These are phyloP conservation scores for Ascochyta koolunga DNA, from an alignment of 2,329 filamentous ascomycete species.

Conservation along the genomic window DNA sequence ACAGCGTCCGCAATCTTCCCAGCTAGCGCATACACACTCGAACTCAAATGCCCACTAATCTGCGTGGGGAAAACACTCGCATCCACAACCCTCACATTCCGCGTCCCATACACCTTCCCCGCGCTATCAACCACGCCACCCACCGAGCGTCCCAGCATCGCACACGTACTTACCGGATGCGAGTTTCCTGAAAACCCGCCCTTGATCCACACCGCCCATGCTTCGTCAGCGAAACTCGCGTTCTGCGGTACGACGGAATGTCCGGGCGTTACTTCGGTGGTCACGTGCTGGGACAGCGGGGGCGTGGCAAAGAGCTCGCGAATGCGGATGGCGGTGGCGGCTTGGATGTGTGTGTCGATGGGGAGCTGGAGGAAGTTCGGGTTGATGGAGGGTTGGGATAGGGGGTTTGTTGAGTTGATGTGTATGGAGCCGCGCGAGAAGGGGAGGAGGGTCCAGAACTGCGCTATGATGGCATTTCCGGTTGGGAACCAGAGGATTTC, in stretches of 20 bases:
- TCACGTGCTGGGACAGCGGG: constrained; percentile 32
- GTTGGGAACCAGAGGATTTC: constrained; percentile 54
- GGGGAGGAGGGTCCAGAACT: constrained; percentile 49
- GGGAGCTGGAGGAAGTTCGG: constrained; percentile 52
- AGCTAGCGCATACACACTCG: constrained; percentile 48
- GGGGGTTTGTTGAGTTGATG: constrained; percentile 38
- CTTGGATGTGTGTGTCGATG: constrained; percentile 46
- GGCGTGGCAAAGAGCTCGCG: constrained; percentile 38
- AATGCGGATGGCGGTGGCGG: constrained; percentile 40
- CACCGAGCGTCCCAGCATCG: constrained; percentile 41
- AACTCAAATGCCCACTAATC: constrained; percentile 44
- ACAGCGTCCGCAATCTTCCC: constrained; percentile 43
- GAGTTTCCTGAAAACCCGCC: constrained; percentile 31
- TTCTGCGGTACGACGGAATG: constrained; percentile 28
- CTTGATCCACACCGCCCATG: constrained; percentile 36
- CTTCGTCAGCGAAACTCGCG: constrained; percentile 19
- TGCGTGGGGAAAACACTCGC: constrained; percentile 46
- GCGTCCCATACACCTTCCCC: constrained; percentile 42
- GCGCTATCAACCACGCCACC: constrained; percentile 45
- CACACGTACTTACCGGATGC: constrained; percentile 43
- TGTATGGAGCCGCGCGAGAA: constrained; percentile 46
- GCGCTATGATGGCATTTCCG: constrained; percentile 40
- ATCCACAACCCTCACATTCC: constrained; percentile 47
- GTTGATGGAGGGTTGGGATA: constrained; percentile 48
- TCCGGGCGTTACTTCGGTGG: constrained; percentile 28